Evolutionary conservation across 768 basidiomycete genomes (phyloP).

Genomic region (Leccinum broughii): DNA sequence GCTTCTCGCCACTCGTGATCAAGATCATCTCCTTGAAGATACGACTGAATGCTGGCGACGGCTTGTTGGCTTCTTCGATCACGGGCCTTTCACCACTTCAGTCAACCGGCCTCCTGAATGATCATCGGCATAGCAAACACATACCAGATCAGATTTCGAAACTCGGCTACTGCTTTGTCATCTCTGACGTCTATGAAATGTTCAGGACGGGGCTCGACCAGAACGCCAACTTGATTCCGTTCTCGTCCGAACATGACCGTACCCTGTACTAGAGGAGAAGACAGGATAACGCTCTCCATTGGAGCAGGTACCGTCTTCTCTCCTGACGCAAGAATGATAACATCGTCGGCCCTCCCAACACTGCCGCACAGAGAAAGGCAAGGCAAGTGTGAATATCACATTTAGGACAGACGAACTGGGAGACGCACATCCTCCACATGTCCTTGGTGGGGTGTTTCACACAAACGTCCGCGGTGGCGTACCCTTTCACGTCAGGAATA

Average conservation of each 20-base stretch:
- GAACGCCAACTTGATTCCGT: slow-evolving; percentile 33
- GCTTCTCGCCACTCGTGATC: slow-evolving; percentile 39
- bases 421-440: slow-evolving; percentile 36
- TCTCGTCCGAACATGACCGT: slow-evolving; percentile 37
- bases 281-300: slow-evolving; percentile 29
- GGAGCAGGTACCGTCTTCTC: too few relatives aligned
- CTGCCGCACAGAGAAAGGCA: too few relatives aligned
- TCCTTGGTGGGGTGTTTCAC: slow-evolving; percentile 45
- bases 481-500: slow-evolving; percentile 39
- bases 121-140: background rate
- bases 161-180: slow-evolving; percentile 23
- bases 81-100: slow-evolving; percentile 29
- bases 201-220: slow-evolving; percentile 28
- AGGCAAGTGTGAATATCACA: background rate
- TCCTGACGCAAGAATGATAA: too few relatives aligned
- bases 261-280: slow-evolving; percentile 23
- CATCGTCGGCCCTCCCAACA: too few relatives aligned
- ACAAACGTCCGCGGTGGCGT: slow-evolving; percentile 47
- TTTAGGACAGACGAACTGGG: background rate
- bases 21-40: slow-evolving; percentile 57
- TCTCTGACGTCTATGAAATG: slow-evolving; percentile 23
- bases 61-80: slow-evolving; percentile 45
- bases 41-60: slow-evolving; percentile 43
- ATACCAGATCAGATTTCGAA: slow-evolving; percentile 36
- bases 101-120: background rate